phyloP scores from a whole-genome alignment of 345 rosid species.

The Sisymbrium irio region DNA sequence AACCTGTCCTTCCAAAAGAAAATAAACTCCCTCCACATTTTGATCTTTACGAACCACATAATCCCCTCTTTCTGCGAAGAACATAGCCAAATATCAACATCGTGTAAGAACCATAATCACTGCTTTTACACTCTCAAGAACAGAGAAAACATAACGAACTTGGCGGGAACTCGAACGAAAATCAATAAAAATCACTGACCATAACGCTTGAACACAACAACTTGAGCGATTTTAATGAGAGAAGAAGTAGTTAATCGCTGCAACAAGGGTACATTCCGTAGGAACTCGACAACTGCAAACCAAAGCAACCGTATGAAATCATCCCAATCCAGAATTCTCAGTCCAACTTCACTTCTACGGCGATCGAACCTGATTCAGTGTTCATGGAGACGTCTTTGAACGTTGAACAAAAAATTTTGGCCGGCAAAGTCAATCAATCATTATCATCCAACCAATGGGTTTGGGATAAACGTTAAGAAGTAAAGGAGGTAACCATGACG shows the following conservation, averaged over 20 bases:
- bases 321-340: too few relatives aligned
- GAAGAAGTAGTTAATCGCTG: slow-evolving; percentile 68
- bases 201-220: slow-evolving; percentile 47
- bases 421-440: too few relatives aligned
- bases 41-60: slow-evolving; percentile 63
- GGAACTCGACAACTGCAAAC: slow-evolving; percentile 63
- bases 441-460: too few relatives aligned
- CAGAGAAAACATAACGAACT: too few relatives aligned
- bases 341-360: background rate
- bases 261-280: slow-evolving; percentile 68
- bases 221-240: slow-evolving; percentile 55
- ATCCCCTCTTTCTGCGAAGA: slow-evolving; percentile 59
- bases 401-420: background rate
- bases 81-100: background rate
- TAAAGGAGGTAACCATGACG: too few relatives aligned
- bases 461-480: background rate
- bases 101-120: background rate
- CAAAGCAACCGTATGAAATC: background rate
- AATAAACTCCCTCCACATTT: slow-evolving; percentile 67
- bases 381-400: slow-evolving; percentile 34
- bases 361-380: slow-evolving; percentile 41
- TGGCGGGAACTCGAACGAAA: too few relatives aligned
- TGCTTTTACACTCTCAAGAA: too few relatives aligned
- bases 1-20: slow-evolving; percentile 88
- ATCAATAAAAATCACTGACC: slow-evolving; percentile 37